Conservation (phyloP, 306 rosid genomes). For the Fragaria ananassa region DNA sequence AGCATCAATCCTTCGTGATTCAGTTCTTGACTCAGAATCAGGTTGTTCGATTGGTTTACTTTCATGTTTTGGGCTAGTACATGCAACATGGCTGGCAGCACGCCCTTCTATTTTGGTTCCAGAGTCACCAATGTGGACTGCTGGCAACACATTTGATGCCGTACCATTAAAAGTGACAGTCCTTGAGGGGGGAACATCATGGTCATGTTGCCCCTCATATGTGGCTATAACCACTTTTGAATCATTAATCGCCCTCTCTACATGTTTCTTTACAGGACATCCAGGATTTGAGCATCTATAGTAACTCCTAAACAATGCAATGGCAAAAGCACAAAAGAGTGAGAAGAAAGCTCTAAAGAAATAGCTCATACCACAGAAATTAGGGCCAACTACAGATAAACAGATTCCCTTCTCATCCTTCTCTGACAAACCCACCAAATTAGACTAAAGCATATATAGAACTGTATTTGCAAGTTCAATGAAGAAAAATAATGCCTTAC, state of each 20-base stretch:
- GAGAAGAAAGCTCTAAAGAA: slow-evolving; percentile 15
- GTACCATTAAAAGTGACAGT: slow-evolving; percentile 42
- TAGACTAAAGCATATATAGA: slow-evolving; percentile 7
- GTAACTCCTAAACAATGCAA: slow-evolving; percentile 65
- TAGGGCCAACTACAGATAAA: not conserved
- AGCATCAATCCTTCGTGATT: slow-evolving; percentile 4
- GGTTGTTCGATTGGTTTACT: slow-evolving; percentile 17
- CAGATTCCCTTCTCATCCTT: not conserved
- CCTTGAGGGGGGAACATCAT: slow-evolving; percentile 54
- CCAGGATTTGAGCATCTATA: slow-evolving; percentile 85
- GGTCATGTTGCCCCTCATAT: slow-evolving; percentile 83
- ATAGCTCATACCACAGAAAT: not conserved
- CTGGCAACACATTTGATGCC: slow-evolving; percentile 28
- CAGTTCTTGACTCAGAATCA: slow-evolving; percentile 2
- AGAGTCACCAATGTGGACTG: slow-evolving; percentile 23
- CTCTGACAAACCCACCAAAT: not conserved
- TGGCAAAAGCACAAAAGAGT: slow-evolving; percentile 21
- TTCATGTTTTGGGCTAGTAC: slow-evolving; percentile 4
- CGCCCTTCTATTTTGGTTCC: slow-evolving; percentile 34
- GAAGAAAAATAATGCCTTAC: not conserved
- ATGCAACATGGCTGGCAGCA: slow-evolving; percentile 4
- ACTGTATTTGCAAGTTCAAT: not conserved
- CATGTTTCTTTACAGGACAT: slow-evolving; percentile 85
- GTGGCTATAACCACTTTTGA: slow-evolving; percentile 63
- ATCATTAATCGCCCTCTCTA: slow-evolving; percentile 79